phyloP scores from a whole-genome alignment of 441 rosid species.

The Sinapis alba region DNA sequence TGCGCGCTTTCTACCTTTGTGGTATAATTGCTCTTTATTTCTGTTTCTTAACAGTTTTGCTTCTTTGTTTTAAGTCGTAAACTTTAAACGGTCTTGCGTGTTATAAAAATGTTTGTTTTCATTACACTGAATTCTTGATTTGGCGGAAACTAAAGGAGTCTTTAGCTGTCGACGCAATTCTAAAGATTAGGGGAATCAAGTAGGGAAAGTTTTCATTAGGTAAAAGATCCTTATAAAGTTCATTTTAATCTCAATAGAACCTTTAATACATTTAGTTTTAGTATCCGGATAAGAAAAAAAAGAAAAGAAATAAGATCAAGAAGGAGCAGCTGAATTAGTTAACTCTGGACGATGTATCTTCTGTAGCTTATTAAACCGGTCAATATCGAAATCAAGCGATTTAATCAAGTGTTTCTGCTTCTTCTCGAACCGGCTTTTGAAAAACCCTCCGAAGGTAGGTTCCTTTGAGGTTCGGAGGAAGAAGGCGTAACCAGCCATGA shows the following conservation, averaged over 20 bases:
- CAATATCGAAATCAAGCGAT: background rate
- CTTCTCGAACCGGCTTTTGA: slow-evolving; percentile 3
- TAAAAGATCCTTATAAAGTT: background rate
- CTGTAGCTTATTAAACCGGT: background rate
- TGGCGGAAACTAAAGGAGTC: background rate
- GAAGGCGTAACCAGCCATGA: slow-evolving; percentile 1
- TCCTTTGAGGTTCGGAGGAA: background rate
- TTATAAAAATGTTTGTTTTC: background rate
- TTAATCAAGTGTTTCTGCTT: background rate
- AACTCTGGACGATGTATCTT: slow-evolving; percentile 1
- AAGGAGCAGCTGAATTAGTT: background rate
- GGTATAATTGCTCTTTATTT: background rate
- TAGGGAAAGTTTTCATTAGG: background rate
- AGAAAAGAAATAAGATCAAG: background rate
- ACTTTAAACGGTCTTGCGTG: background rate
- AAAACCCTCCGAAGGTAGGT: background rate
- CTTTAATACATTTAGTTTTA: background rate
- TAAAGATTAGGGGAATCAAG: background rate
- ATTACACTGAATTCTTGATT: background rate
- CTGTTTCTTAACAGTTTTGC: background rate
- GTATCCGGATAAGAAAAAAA: background rate
- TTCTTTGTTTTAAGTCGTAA: background rate
- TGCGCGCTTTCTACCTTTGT: background rate
- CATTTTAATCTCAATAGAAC: background rate
- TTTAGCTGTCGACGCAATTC: background rate